Conservation (phyloP, 768 basidiomycete genomes). For the Panaeolus cyanescens region DNA sequence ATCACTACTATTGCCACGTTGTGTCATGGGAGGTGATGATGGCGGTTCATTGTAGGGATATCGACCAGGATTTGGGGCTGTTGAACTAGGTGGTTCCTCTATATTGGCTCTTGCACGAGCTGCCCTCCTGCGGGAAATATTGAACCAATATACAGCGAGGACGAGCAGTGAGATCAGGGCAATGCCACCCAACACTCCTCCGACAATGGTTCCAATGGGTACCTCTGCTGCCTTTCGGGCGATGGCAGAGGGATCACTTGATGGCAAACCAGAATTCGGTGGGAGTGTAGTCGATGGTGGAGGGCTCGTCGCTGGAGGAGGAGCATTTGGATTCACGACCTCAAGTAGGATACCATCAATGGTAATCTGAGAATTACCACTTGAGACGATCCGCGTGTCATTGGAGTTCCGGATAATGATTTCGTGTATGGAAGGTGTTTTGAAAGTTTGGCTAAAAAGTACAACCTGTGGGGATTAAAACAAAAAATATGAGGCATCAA, state of each 20-base stretch:
- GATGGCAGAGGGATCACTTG: not conserved
- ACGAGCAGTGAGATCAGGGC: not conserved
- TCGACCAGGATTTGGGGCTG: not conserved
- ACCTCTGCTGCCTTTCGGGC: not conserved
- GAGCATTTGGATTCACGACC: constrained; percentile 8
- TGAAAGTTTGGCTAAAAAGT: constrained; percentile 22
- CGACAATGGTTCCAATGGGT: not conserved
- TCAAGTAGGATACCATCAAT: constrained; percentile 26
- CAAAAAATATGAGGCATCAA: not conserved
- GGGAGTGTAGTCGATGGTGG: not conserved
- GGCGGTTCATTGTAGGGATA: not conserved
- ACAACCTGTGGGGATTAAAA: constrained; percentile 16
- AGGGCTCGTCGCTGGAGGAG: not conserved
- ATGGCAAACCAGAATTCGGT: not conserved
- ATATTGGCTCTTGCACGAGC: not conserved
- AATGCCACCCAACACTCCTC: not conserved
- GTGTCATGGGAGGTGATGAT: not conserved
- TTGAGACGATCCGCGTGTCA: constrained; percentile 15
- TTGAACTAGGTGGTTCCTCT: not conserved
- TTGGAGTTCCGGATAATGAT: constrained; percentile 28
- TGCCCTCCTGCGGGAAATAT: not conserved
- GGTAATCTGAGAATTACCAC: constrained; percentile 30
- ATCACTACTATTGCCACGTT: not conserved
- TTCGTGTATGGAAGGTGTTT: constrained; percentile 23
- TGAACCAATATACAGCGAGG: not conserved